Base-by-base conservation (phyloP, 1,139 yeast genomes). In the Candida tropicalis region DNA sequence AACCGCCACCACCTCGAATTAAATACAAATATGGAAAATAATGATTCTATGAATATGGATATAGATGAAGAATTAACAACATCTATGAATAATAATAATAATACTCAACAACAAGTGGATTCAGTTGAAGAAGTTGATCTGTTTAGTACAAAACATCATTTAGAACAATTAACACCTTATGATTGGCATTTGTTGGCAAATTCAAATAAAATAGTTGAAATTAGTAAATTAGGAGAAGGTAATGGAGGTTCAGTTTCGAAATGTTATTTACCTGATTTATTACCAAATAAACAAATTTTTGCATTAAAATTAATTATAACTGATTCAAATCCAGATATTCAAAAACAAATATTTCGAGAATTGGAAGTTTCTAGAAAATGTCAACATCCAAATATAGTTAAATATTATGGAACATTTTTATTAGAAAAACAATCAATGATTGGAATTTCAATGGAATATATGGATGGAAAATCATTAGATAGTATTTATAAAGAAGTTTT, bases 381-480 rank as follows among this genome's bases (percentile, higher is more conserved):
- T 59, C 77, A 81, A 53, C 85, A 95, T 35, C 88, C 89, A 4
- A 85, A 83, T 58, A 93, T 93, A 48, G 98, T 91, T 32, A 80
- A 82, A 59, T 93, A 93, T 63, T 93, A 88, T 59, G 98, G 99
- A 3, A 90, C 97, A 47, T 93, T 88, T 59, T 70, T 88, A 54
- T 82, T 87, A 52, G 89, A 84, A 54, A 79, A 79, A 47, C 54
- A 79, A 50, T 87, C 90, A 27, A 81, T 88, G 59, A 90, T 93
- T 37, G 78, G 78, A 3, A 93, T 93, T 27, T 91, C 97, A 35
- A 93, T 93, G 98, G 99, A 93, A 62, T 93, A 79, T 62, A 93
- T 96, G 89, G 97, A 91, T 23, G 98, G 97, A 1, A 80, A 82
- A 37, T 87, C 97, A 3, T 67, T 93, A 44, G 97, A 93, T 58